Conservation (phyloP, 495 filamentous ascomycete species). For the Durotheca rogersii region DNA sequence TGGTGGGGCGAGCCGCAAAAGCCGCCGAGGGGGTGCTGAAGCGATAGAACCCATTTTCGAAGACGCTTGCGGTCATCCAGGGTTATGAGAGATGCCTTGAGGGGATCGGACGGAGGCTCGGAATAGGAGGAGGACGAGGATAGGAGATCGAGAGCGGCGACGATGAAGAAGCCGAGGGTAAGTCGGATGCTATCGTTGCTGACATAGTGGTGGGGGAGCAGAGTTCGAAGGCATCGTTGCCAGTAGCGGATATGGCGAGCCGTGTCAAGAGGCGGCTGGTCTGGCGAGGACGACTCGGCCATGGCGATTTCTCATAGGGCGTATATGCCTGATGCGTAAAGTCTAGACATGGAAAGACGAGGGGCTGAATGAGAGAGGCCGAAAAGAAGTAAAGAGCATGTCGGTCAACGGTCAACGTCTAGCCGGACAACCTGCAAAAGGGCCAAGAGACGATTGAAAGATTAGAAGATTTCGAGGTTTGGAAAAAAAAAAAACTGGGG, state of each 20-base stretch:
- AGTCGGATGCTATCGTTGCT: slow-evolving; percentile 87
- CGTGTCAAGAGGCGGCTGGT: slow-evolving; percentile 58
- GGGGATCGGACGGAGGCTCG: slow-evolving; percentile 18
- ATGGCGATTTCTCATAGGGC: slow-evolving; percentile 26
- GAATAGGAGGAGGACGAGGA: slow-evolving; percentile 31
- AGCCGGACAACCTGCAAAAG: no score
- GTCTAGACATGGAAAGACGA: neutral
- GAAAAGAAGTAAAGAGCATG: no score
- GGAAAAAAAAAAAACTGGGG: no score
- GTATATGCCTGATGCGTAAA: neutral
- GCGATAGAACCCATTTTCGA: slow-evolving; percentile 60
- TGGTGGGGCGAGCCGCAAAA: slow-evolving; percentile 75
- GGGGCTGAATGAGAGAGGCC: no score
- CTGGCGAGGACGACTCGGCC: slow-evolving; percentile 19
- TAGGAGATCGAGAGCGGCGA: slow-evolving; percentile 49
- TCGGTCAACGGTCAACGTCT: no score
- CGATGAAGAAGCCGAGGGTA: slow-evolving; percentile 81
- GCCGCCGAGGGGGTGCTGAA: slow-evolving; percentile 74
- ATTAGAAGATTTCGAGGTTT: no score
- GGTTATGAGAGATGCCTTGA: slow-evolving; percentile 35
- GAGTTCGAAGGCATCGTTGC: slow-evolving; percentile 80
- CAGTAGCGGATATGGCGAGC: slow-evolving; percentile 86
- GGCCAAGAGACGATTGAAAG: no score
- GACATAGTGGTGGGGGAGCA: slow-evolving; percentile 78
- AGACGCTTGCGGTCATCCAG: slow-evolving; percentile 35